Percentiles rank a stretch among this genome's conserved stretches.
These are phyloP conservation scores for Aspergillus pseudoterreus DNA, from an alignment of 2,329 filamentous ascomycete species.

Conservation along the genomic window DNA sequence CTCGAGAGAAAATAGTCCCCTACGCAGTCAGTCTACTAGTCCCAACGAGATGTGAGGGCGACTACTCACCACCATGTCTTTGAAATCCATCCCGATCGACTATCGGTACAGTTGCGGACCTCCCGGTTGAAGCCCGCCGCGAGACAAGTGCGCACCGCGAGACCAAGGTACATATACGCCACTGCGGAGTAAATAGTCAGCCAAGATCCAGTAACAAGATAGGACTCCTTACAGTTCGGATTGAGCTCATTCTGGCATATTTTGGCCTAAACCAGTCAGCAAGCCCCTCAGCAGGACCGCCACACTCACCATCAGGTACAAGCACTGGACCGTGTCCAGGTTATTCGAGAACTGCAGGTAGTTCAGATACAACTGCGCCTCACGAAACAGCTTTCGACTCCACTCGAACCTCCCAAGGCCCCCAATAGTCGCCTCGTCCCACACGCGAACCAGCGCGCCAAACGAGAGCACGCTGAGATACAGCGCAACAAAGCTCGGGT, in stretches of 20 bases:
- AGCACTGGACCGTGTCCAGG: conserved; percentile 47
- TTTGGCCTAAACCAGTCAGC: conserved; percentile 35
- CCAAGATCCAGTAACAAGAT: background rate
- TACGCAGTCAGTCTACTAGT: conserved; percentile 12
- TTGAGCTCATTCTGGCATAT: conserved; percentile 50
- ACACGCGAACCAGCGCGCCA: conserved; percentile 44
- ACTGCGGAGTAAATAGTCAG: conserved; percentile 15
- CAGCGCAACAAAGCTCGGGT: conserved; percentile 44
- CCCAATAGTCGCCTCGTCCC: conserved; percentile 43
- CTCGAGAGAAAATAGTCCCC: conserved; percentile 45
- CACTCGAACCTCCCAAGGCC: conserved; percentile 45
- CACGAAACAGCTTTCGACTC: conserved; percentile 46
- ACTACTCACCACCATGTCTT: conserved; percentile 46
- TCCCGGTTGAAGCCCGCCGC: conserved; percentile 49
- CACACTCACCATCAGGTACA: conserved; percentile 42
- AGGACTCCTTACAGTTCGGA: conserved; percentile 38
- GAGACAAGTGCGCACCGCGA: conserved; percentile 46
- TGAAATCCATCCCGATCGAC: conserved; percentile 38
- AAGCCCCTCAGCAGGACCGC: background rate
- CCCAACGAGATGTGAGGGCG: background rate
- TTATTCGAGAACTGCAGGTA: conserved; percentile 43
- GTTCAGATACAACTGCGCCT: conserved; percentile 39
- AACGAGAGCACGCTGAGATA: conserved; percentile 48
- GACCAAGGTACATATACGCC: conserved; percentile 49
- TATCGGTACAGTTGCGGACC: conserved; percentile 29